phyloP scores from a whole-genome alignment of 257 asterid species.

The Jacaranda mimosifolia region DNA sequence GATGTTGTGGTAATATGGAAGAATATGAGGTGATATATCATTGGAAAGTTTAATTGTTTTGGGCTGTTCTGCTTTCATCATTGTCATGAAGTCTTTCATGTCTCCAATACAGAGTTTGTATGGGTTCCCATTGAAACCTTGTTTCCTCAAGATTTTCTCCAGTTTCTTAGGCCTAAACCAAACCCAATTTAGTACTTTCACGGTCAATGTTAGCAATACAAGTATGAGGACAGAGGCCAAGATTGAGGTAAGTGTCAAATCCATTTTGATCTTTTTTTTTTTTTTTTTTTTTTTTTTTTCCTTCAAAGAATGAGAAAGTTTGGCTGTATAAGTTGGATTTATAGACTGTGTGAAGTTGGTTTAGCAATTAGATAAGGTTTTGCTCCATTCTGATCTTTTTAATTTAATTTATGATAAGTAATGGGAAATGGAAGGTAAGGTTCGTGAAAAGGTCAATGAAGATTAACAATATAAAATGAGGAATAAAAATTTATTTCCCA shows the following conservation, averaged over 20 bases:
- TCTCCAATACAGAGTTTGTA: constrained; percentile 36
- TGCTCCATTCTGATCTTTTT: too few relatives aligned
- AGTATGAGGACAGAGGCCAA: constrained; percentile 16
- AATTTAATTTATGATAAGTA: too few relatives aligned
- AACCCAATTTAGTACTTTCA: constrained; percentile 25
- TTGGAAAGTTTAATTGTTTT: constrained; percentile 25
- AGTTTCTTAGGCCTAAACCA: constrained; percentile 38
- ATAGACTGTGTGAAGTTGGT: background rate
- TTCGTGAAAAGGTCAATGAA: too few relatives aligned
- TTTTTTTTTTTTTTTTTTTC: too few relatives aligned
- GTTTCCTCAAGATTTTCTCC: constrained; percentile 32
- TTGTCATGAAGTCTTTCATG: constrained; percentile 14
- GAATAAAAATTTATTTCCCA: too few relatives aligned
- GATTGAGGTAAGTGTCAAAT: constrained; percentile 13
- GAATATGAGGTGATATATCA: constrained; percentile 27
- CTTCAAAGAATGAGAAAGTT: background rate
- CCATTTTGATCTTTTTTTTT: background rate
- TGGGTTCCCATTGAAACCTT: constrained; percentile 40
- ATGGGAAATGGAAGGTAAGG: too few relatives aligned
- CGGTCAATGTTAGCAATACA: background rate
- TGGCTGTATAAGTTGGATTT: background rate
- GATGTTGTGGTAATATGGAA: constrained; percentile 30
- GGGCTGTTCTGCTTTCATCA: constrained; percentile 17
- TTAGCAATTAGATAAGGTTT: background rate
- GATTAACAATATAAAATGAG: too few relatives aligned